Evolutionary conservation across 129 eudicot genomes (phyloP), one percentile per base, ranked within the genome.

Genomic region (Saussurea involucrata): DNA sequence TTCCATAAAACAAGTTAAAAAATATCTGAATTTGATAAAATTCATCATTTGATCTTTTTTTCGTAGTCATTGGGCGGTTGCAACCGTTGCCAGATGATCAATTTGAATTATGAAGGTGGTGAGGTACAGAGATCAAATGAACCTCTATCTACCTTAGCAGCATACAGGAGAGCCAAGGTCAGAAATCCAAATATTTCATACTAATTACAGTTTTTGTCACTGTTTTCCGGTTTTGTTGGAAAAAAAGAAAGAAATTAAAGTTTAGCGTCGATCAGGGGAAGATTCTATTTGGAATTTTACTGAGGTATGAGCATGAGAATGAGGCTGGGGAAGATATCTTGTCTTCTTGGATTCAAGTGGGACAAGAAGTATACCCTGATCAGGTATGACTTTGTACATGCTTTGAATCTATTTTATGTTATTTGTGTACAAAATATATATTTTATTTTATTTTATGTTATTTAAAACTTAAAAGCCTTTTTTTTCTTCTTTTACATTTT

Each of bases 41-140:
- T 40, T 40, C 9, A 10, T 40, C 15, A 40, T 40, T 40, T 40
- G 1, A 40, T 40, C 8, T 15, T 17, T 79, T 49, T 27, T 42
- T 85, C 79, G 83, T 83, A 94, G 98, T 94, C 98, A 9, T 65
- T 91, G 78, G 98, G 98, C 5, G 97, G 97, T 40, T 94, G 98
- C 88, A 94, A 94, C 33, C 98, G 98, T 36, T 94, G 98, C 83
- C 93, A 91, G 80, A 91, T 94, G 98, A 89, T 94, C 74, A 94
- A 94, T 79, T 63, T 91, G 69, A 79, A 68, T 57, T 58, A 49
- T 44, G 68, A 74, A 77, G 89, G 60, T 21, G 96, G 87, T 63
- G 84, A 55, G 49, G 83, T 89, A 57, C 81, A 81, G 66, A 88
- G 79, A 77, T 85, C 89, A 58, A 89, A 73, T 15, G 93, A 94